Evolutionary conservation across 2,329 filamentous ascomycete species (phyloP).

Genomic region (Paecilomyces variotii): DNA sequence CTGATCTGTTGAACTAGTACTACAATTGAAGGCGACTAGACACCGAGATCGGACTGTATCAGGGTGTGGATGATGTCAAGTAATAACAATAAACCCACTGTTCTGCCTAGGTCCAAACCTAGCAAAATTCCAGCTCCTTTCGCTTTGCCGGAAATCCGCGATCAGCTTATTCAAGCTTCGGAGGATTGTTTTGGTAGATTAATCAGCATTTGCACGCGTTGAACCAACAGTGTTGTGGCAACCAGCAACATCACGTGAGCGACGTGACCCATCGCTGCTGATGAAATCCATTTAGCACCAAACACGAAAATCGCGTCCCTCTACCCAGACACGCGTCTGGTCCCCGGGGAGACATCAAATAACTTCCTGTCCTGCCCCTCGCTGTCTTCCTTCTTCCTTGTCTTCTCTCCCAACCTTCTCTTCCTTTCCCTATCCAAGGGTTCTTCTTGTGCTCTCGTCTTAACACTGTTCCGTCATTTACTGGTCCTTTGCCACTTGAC

Average conservation of each 20-base stretch:
- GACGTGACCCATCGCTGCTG: constrained; percentile 8
- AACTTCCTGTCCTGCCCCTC: constrained; percentile 12
- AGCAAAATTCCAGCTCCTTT: neutral
- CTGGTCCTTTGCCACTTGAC: constrained; percentile 4
- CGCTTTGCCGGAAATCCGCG: neutral
- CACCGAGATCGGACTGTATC: neutral
- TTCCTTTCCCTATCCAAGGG: constrained; percentile 5
- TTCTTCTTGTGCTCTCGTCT: constrained; percentile 8
- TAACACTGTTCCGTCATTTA: constrained; percentile 3
- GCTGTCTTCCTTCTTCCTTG: constrained; percentile 16
- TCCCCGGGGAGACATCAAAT: constrained; percentile 23
- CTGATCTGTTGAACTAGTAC: neutral
- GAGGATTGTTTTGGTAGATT: neutral
- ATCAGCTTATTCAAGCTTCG: neutral
- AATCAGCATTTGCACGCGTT: neutral
- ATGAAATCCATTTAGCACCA: constrained; percentile 19
- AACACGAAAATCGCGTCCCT: constrained; percentile 28
- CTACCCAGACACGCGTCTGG: constrained; percentile 23
- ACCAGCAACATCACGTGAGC: neutral
- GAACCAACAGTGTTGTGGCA: neutral
- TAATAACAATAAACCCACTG: neutral
- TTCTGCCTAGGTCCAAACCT: neutral
- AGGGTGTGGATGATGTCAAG: neutral
- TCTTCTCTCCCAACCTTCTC: constrained; percentile 16
- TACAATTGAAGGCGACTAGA: neutral